These are phyloP conservation scores for Diaporthe amygdali DNA, from an alignment of 2,329 filamentous ascomycete genomes.

Conservation along the genomic window DNA sequence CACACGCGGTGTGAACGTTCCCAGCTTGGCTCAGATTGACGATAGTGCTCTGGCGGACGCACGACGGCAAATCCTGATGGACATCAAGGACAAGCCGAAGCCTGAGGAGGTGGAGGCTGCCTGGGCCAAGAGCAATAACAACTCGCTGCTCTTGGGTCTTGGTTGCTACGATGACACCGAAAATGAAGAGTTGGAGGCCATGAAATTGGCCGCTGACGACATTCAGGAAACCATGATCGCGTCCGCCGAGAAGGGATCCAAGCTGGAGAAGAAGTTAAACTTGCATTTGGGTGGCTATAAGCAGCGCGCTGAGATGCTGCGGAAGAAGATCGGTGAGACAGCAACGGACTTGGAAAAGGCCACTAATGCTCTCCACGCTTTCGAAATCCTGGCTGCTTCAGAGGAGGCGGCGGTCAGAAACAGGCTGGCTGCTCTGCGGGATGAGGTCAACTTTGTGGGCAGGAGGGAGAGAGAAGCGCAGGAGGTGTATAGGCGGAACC, in stretches of 20 bases:
- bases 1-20: conserved; percentile 66
- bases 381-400: conserved; percentile 75
- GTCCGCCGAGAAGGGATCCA: conserved; percentile 80
- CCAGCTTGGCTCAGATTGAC: conserved; percentile 66
- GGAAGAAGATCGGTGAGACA: conserved; percentile 79
- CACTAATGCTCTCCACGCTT: conserved; percentile 72
- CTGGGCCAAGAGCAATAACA: conserved; percentile 59
- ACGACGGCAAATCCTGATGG: conserved; percentile 75
- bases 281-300: conserved; percentile 90
- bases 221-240: conserved; percentile 76
- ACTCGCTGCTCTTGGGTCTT: conserved; percentile 74
- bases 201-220: conserved; percentile 75
- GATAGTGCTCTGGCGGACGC: conserved; percentile 78
- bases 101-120: conserved; percentile 56
- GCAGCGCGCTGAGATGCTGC: conserved; percentile 80
- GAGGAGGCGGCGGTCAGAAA: conserved; percentile 79
- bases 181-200: conserved; percentile 67
- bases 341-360: conserved; percentile 77
- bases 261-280: conserved; percentile 90
- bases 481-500: conserved; percentile 77
- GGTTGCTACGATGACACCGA: conserved; percentile 81
- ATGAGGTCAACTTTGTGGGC: conserved; percentile 83
- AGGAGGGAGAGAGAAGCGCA: conserved; percentile 89
- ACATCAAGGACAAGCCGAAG: conserved; percentile 59
- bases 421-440: conserved; percentile 75